Evolutionary conservation across 306 rosid genomes (phyloP).

Genomic region (Quercus alba): DNA sequence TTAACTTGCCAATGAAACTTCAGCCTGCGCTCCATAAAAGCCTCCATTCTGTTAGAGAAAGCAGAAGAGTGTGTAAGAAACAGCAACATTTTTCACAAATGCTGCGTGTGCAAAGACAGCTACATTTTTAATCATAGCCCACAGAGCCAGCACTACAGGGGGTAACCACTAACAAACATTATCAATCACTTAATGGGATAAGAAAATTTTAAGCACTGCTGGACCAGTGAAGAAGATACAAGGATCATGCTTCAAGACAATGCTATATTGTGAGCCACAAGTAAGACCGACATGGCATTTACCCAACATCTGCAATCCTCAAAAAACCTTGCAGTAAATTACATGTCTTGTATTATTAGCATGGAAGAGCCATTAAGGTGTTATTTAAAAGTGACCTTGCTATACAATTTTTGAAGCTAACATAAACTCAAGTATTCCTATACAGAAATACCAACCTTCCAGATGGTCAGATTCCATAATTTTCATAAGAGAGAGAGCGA

Average conservation of each 20-base stretch:
- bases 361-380: neutral
- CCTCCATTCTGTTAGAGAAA: conserved; percentile 20
- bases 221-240: neutral
- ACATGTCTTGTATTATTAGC: neutral
- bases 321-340: conserved; percentile 3
- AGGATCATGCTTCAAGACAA: conserved; percentile 12
- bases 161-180: neutral
- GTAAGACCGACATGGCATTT: neutral
- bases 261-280: conserved; percentile 2
- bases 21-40: neutral
- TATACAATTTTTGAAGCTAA: neutral
- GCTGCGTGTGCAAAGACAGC: neutral
- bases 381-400: neutral
- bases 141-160: neutral
- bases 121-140: neutral
- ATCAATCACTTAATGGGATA: neutral
- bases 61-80: conserved; percentile 6
- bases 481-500: neutral
- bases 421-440: neutral
- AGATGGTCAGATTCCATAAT: neutral
- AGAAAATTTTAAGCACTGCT: neutral
- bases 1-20: neutral
- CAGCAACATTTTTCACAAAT: neutral
- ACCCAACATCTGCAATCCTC: conserved; percentile 6
- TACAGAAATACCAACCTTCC: neutral